These are phyloP conservation scores for Dillenia suffruticosa DNA, from an alignment of 164 flowering plant species.

Conservation along the genomic window DNA sequence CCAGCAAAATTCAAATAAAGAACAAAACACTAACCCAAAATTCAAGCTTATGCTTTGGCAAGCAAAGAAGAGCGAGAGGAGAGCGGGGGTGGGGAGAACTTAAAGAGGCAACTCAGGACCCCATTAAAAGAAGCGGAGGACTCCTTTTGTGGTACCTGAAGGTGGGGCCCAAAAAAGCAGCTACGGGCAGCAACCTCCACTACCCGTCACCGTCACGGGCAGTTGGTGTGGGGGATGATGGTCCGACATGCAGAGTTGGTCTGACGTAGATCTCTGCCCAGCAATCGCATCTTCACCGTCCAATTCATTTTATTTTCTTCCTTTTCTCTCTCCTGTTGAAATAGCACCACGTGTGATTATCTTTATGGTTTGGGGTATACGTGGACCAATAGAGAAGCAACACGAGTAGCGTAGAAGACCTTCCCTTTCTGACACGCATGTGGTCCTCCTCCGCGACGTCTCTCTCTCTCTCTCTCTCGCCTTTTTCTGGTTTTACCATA, in stretches of 20 bases:
- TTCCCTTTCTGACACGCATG: slow-evolving; percentile 68
- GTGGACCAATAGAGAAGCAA: slow-evolving; percentile 33
- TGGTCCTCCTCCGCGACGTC: slow-evolving; percentile 34
- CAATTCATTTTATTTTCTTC: slow-evolving; percentile 6
- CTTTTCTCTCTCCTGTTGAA: slow-evolving; percentile 8
- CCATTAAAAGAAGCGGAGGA: no score
- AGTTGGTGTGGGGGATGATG: not conserved
- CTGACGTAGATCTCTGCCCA: slow-evolving; percentile 35
- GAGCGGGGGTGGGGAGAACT: not conserved
- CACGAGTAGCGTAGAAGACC: slow-evolving; percentile 23
- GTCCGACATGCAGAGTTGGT: slow-evolving; percentile 35
- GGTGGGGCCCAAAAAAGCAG: not conserved
- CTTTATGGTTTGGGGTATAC: slow-evolving; percentile 2
- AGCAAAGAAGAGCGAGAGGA: not conserved
- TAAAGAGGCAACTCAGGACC: slow-evolving; percentile 4
- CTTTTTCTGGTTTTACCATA: slow-evolving; percentile 1
- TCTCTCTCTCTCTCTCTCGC: slow-evolving; percentile 3
- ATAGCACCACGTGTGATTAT: slow-evolving; percentile 26
- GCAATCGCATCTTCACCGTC: slow-evolving; percentile 33
- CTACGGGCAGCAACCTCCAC: slow-evolving; percentile 40
- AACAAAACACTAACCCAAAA: not conserved
- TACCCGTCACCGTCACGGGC: slow-evolving; percentile 46
- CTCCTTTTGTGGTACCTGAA: no score
- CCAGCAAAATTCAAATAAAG: no score
- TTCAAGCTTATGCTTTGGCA: not conserved